Evolutionary conservation across 352 stramenopile species (phyloP).

Genomic region (Globisporangium mamillatum): DNA sequence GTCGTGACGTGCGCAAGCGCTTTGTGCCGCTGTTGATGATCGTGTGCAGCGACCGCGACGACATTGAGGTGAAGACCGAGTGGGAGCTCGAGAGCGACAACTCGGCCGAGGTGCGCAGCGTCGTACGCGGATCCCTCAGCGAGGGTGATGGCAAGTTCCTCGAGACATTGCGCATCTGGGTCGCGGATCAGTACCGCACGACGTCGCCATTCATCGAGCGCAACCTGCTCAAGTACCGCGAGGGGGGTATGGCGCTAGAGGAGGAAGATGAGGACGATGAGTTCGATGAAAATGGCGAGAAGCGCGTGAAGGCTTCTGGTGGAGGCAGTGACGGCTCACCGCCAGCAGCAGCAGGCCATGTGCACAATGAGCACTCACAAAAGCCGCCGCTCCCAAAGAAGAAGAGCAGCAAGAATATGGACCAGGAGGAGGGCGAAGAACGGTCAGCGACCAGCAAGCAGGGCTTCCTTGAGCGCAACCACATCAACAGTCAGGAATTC

Average conservation of each 20-base stretch:
- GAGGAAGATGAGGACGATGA: conserved; percentile 30
- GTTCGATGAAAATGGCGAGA: conserved; percentile 14
- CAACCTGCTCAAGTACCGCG: conserved; percentile 77
- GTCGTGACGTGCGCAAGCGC: conserved; percentile 72
- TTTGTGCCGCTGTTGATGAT: conserved; percentile 79
- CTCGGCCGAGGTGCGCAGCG: conserved; percentile 55
- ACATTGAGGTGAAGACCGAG: conserved; percentile 84
- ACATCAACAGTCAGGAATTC: conserved; percentile 56
- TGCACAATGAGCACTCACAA: conserved; percentile 6
- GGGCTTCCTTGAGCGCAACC: conserved; percentile 49
- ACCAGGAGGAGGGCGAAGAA: conserved; percentile 17
- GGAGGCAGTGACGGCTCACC: conserved; percentile 13
- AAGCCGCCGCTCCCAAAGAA: conserved; percentile 19
- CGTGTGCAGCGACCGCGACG: conserved; percentile 72
- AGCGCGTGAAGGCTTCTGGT: conserved; percentile 1
- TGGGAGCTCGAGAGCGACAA: conserved; percentile 84
- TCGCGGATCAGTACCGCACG: conserved; percentile 82
- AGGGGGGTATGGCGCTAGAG: conserved; percentile 54
- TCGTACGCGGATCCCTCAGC: conserved; percentile 49
- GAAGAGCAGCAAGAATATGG: conserved; percentile 18
- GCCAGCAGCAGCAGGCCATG: conserved; percentile 15
- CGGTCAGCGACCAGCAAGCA: conserved; percentile 36
- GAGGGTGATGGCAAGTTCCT: conserved; percentile 72
- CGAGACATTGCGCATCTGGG: conserved; percentile 83
- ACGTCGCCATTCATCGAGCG: conserved; percentile 85